Evolutionary conservation across 1,284 basidiomycete species (phyloP).

Genomic region (Heterobasidion occidentale): DNA sequence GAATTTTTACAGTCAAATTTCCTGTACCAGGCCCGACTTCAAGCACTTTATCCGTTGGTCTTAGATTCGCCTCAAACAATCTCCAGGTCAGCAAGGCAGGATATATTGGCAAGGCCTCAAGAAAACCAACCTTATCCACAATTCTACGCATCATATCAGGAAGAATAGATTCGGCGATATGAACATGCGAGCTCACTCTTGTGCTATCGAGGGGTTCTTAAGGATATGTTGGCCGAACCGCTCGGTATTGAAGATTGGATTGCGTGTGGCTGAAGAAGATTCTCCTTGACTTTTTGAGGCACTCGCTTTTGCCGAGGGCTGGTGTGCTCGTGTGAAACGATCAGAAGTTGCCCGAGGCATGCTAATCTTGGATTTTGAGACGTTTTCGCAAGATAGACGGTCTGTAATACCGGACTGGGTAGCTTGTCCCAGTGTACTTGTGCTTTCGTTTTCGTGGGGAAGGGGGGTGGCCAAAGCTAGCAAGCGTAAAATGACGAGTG

Average conservation of each 20-base stretch:
- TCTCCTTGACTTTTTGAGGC: slow-evolving; percentile 35
- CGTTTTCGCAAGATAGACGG: neutral
- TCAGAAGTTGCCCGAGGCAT: slow-evolving; percentile 93
- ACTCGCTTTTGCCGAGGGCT: slow-evolving; percentile 60
- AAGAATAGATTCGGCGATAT: neutral
- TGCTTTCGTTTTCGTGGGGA: too few species aligned
- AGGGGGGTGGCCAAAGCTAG: too few species aligned
- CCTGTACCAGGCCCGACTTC: slow-evolving; percentile 99
- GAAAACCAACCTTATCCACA: slow-evolving; percentile 55
- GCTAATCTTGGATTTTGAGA: neutral
- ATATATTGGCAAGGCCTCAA: neutral
- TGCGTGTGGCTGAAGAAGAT: slow-evolving; percentile 43
- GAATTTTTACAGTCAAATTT: slow-evolving; percentile 90
- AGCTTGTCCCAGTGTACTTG: too few species aligned
- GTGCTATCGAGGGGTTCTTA: slow-evolving; percentile 87
- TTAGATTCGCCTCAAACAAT: slow-evolving; percentile 69
- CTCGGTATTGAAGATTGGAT: slow-evolving; percentile 91
- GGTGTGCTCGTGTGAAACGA: slow-evolving; percentile 71
- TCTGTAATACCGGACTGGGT: too few species aligned
- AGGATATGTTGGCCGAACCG: slow-evolving; percentile 96
- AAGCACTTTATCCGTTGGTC: slow-evolving; percentile 92
- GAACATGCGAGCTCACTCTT: slow-evolving; percentile 51
- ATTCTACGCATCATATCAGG: slow-evolving; percentile 42
- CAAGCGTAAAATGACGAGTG: too few species aligned
- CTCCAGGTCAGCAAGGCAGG: neutral